Base-by-base conservation (phyloP, 805 yeast species). In the Wickerhamomyces alni region DNA sequence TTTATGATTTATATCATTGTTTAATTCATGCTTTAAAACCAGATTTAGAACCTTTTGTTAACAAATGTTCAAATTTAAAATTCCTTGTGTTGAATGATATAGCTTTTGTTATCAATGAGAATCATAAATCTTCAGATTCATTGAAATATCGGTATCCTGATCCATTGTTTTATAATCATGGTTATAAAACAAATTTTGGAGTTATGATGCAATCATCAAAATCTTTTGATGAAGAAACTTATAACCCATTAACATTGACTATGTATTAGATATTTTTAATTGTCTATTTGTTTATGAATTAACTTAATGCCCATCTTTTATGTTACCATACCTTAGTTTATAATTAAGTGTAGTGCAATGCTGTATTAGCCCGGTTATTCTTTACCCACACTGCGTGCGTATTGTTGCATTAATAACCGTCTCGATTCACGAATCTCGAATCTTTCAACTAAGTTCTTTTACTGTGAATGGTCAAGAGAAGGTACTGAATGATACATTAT, bases 71-170 rank as follows among this genome's bases (percentile, higher is more conserved):
- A 13, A 43, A 55, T 8, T 40, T 67, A 35, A 53, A 63, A 37
- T 67, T 63, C 38, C 42, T 67, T 40, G 67, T 66, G 42, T 41
- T 67, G 33, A 66, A 66, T 40, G 70, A 66, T 39, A 57, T 65
- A 12, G 61, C 70, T 15, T 54, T 63, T 4, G 46, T 59, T n/a
- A 51, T 63, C 4, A 40, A 57, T 8, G 54, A 55, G 22, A 57
- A 55, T 17, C 9, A 10, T 5, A n/a, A n/a, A n/a, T n/a, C n/a
- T n/a, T n/a, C n/a, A n/a, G n/a, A n/a, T n/a, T n/a, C n/a, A n/a
- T n/a, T n/a, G n/a, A 55, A 53, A 30, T 6, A 12, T 8, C 52
- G 61, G 37, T 51, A 56, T 5, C 59, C 64, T 29, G 57, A 57
- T 16, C 70, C 70, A 11, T 48, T 65, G 9, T 65, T 65, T 39